These are phyloP conservation scores for Draba incana DNA, from an alignment of 345 rosid species.

Conservation along the genomic window DNA sequence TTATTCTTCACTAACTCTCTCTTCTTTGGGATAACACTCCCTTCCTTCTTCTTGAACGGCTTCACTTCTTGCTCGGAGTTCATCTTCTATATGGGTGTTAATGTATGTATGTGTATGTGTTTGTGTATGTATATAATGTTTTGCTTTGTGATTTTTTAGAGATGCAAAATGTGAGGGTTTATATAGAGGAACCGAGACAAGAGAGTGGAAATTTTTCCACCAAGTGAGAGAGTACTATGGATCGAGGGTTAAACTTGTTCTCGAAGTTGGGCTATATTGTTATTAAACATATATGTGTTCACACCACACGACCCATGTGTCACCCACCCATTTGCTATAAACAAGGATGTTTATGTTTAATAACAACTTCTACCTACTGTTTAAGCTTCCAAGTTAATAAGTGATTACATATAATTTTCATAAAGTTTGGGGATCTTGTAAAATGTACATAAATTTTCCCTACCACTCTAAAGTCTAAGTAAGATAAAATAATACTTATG, in stretches of 20 bases:
- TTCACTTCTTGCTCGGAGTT: conserved; percentile 10
- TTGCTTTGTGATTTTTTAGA: conserved; percentile 5
- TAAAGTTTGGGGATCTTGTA: background rate
- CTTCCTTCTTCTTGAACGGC: conserved; percentile 45
- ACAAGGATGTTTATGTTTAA: background rate
- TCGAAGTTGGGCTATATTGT: background rate
- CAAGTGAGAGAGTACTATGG: background rate
- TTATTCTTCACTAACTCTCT: conserved; percentile 53
- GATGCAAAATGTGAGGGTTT: background rate
- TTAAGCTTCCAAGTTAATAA: background rate
- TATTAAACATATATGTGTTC: too few species aligned
- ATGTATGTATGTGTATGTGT: conserved; percentile 11
- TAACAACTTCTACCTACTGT: conserved; percentile 1
- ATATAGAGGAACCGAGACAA: background rate
- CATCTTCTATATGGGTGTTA: conserved; percentile 21
- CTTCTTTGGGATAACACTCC: conserved; percentile 47
- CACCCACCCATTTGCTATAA: too few species aligned
- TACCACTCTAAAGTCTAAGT: conserved; percentile 9
- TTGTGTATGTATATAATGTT: background rate
- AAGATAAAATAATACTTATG: background rate
- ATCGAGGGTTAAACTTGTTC: background rate
- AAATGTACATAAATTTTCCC: background rate
- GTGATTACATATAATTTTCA: conserved; percentile 1
- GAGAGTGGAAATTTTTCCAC: background rate
- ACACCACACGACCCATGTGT: conserved; percentile 19